phyloP scores from a whole-genome alignment of 352 stramenopile species.

The Lagenidium giganteum region DNA sequence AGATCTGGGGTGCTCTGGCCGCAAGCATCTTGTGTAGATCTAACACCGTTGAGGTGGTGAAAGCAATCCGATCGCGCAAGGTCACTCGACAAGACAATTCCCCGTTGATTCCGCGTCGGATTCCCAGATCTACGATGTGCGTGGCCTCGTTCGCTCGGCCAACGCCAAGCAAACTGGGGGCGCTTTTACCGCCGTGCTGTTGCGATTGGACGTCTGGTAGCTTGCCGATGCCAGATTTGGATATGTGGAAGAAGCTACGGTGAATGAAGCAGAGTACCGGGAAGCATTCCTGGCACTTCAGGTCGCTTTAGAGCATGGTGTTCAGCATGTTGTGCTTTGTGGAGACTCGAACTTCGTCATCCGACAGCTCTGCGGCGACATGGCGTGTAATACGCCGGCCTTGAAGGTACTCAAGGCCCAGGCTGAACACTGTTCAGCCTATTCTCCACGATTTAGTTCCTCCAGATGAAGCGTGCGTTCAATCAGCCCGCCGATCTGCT shows the following conservation, averaged over 20 bases:
- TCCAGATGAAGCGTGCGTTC: conserved; percentile 12
- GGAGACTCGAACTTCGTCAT: conserved; percentile 16
- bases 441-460: neutral
- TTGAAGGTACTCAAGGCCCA: conserved; percentile 6
- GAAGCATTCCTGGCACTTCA: neutral
- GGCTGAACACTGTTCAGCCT: neutral
- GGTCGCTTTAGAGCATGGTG: neutral
- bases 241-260: conserved; percentile 10
- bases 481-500: conserved; percentile 1
- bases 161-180: no score
- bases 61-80: no score
- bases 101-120: no score
- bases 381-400: conserved; percentile 10
- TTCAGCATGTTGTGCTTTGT: conserved; percentile 8
- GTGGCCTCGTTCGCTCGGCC: no score
- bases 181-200: no score
- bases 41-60: no score
- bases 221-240: neutral
- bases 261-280: conserved; percentile 20
- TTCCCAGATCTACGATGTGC: no score
- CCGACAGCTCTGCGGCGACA: conserved; percentile 15
- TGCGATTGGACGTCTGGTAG: no score
- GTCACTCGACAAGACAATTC: no score
- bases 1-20: no score
- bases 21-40: no score